Evolutionary conservation across 2,329 filamentous ascomycete species (phyloP), one percentile per base, ranked within the genome.

Genomic region (Aspergillus pseudoterreus): DNA sequence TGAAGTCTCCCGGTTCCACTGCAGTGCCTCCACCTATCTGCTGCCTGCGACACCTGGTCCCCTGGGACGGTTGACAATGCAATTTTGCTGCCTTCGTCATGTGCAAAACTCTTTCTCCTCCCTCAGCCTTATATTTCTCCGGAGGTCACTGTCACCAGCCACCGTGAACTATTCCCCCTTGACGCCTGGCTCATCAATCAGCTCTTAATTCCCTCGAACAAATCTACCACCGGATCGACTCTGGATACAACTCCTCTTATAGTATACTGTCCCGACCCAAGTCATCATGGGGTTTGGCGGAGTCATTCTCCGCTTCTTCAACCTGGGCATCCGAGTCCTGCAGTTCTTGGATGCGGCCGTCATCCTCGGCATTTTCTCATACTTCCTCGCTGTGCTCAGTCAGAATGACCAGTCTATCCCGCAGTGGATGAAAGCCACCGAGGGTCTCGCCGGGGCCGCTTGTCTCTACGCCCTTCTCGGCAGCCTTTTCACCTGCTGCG

Each of bases 361-460:
- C 59, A 81, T 92, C 55, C 81, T 96, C 55, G 87, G 82, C 59
- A 82, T 94, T 64, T 92, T 87, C 78, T 86, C 85, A 45, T 96
- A 95, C 78, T 95, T 91, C 78, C 82, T 96, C 45, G 83, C 87
- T 8, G 81, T 87, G 8, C 81, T 92, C 12, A 69, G 81, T 55
- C 82, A 86, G 63, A 83, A 90, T 71, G 63, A 84, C 59, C 70
- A 85, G 12, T 51, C 64, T 52, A 91, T 92, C 58, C 76, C 80
- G 15, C 82, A 71, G 59, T 86, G 82, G 74, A 74, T 86, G 53
- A 84, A 85, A 50, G 89, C 88, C 24, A 88, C 94, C 50, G 85
- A 85, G 64, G 90, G 89, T 57, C 85, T 96, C 53, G 81, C 88
- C 0, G 92, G 91, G 46, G 80, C 80, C 1, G 88, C 84, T 2